Base-by-base conservation (phyloP, 768 basidiomycete species). In the Phylloporus arenicola region DNA sequence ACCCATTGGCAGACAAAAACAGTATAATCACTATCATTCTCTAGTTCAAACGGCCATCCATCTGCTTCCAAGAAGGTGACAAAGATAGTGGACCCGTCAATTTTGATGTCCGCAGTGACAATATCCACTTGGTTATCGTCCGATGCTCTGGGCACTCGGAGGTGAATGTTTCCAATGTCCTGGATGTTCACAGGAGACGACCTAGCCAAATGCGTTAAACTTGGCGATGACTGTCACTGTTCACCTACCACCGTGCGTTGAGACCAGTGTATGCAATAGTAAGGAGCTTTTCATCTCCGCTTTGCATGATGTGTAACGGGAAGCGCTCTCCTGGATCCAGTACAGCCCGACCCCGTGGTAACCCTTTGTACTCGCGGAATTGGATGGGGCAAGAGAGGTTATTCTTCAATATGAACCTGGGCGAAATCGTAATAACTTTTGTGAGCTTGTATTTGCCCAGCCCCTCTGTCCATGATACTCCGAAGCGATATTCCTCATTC, bases 401-500 rank as follows among this genome's bases (percentile, higher is more conserved):
- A 69, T 97, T 99, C 68, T 84, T 88, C 57, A 98, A 68, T 55
- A 98, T 71, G 73, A 93, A 98, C 41, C 96, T 82, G 24, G 96
- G 96, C 8, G 88, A 76, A 33, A 98, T 71, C 0, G 89, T 94
- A 56, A 99, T 84, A 57, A 97, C 86, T 71, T 97, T 98, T 24
- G 86, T 87, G 30, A 98, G 72, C 64, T 97, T 97, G 68, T 97
- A 98, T 74, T 96, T 97, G 31, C 96, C 96, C n/a, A 85, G 72
- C 2, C 94, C 96, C 68, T 95, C 93, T 16, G 80, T 77, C 82
- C 94, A 98, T 5, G 92, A 94, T 34, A 99, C 59, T 2, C 95
- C 96, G 41, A 90, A 68, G 63, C 93, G 88, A 46, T 84, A 76
- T 63, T 85, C 82, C 42, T 88, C 82, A 3, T 76, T 70, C 54